Evolutionary conservation across 306 rosid species (phyloP), one percentile per base, ranked within the genome.

Genomic region (Medicago lupulina): DNA sequence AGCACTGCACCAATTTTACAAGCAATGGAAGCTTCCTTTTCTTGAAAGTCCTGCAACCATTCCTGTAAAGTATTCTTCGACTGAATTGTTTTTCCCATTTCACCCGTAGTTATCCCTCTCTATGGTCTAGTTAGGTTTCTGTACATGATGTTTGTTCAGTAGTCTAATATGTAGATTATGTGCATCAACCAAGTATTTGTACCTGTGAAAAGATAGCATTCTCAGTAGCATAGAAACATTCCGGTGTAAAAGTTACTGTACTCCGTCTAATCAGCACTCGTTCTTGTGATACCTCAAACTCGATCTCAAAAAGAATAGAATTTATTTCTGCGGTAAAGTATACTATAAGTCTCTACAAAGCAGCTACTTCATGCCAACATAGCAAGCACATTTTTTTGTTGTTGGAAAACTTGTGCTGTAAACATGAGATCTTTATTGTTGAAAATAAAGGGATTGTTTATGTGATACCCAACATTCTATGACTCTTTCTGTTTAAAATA

Each of bases 11-110:
- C 93, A 19, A 83, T 95, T 67, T 81, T 89, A 28, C 95, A 79
- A 66, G 93, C 97, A 36, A 86, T 95, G 93, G 95, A 90, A 62
- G 66, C 88, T 78, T 89, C 84, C 62, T 92, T 89, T 83, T 67
- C 85, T 49, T 87, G 89, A 86, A 67, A 49, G 67, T 70, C 18
- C 58, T 18, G n/a, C 71, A 63, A 23, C 59, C 59, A 67, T 64
- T 69, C 43, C 21, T 91, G 87, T 89, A 70, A 79, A 87, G 84
- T 68, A 70, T 75, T 71, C 39, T 61, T 46, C 70, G 25, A 74
- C 79, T 58, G 66, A 82, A 71, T 78, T 78, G 72, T 74, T 67
- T 50, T 7, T 47, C 18, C 49, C 80, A 5, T 78, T 50, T 77
- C 71, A 62, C 77, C 58, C 16, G 71, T 75, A 70, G 68, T 74